These are phyloP conservation scores for Rhizophora apiculata DNA, from an alignment of 345 rosid species.

Conservation along the genomic window DNA sequence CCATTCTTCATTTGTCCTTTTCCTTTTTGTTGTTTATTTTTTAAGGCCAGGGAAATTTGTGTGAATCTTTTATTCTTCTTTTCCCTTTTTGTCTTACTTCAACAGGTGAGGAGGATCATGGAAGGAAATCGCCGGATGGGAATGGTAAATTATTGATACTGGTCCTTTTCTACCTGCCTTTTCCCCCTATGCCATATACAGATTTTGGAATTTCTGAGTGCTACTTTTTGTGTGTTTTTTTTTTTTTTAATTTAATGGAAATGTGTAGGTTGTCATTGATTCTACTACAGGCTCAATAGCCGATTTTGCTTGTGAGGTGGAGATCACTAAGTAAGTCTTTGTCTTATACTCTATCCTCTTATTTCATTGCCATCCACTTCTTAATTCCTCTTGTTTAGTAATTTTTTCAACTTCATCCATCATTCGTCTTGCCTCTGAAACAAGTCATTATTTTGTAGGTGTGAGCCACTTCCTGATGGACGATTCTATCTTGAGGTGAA, in stretches of 20 bases:
- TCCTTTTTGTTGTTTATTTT: background rate
- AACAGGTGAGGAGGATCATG: conserved; percentile 90
- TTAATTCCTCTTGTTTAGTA: conserved; percentile 1
- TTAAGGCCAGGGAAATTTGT: background rate
- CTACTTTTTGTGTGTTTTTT: background rate
- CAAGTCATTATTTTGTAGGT: conserved; percentile 40
- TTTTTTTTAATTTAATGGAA: background rate
- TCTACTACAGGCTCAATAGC: conserved; percentile 60
- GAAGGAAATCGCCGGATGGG: conserved; percentile 98
- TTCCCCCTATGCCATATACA: background rate
- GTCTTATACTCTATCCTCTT: background rate
- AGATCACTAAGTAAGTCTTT: conserved; percentile 82
- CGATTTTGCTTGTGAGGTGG: conserved; percentile 96
- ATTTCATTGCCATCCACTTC: background rate
- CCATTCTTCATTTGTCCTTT: background rate
- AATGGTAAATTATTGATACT: conserved; percentile 52
- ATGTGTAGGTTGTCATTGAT: conserved; percentile 71
- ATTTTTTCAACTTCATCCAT: background rate
- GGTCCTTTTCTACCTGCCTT: conserved; percentile 16
- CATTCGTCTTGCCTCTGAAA: background rate
- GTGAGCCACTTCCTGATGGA: conserved; percentile 93
- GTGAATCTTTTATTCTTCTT: background rate
- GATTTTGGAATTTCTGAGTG: conserved; percentile 8
- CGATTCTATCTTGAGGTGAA: conserved; percentile 78
- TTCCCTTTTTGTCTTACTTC: background rate